Conservation (phyloP, 1,284 basidiomycete genomes). For the Ceratobasidium sp. region DNA sequence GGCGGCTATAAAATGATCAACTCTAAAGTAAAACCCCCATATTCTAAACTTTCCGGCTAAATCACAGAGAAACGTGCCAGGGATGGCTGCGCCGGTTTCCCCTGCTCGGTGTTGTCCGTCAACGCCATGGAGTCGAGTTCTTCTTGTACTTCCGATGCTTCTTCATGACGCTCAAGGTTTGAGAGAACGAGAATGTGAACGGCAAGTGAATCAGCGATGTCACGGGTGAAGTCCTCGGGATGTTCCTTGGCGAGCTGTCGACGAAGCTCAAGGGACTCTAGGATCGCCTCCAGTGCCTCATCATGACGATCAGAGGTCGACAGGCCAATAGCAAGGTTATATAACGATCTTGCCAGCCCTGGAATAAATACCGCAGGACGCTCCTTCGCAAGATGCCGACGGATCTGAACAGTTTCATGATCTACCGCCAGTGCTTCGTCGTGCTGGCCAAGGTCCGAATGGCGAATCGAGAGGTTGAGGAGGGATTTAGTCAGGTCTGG, state of each 20-base stretch:
- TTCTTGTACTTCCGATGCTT: neutral
- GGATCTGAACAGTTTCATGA: neutral
- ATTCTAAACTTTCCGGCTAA: too few relatives aligned
- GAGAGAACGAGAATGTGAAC: neutral
- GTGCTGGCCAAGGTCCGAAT: neutral
- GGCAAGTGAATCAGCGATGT: neutral
- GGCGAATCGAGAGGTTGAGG: neutral
- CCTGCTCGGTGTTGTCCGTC: too few relatives aligned
- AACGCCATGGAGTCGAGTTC: too few relatives aligned
- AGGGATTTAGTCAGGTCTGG: neutral
- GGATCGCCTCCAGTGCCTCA: neutral
- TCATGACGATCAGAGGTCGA: neutral
- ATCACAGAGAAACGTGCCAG: too few relatives aligned
- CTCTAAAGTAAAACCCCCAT: too few relatives aligned
- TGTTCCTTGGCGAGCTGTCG: neutral
- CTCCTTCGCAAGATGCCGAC: neutral
- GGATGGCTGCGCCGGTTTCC: too few relatives aligned
- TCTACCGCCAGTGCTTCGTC: neutral
- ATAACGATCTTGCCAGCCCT: neutral
- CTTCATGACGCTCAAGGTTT: neutral
- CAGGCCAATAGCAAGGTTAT: neutral
- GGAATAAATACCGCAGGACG: neutral
- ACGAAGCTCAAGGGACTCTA: neutral
- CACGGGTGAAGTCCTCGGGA: neutral
- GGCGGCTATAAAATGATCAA: too few relatives aligned